Evolutionary conservation across 2,329 filamentous ascomycete species (phyloP).

Genomic region (Trichoderma oligosporum): DNA sequence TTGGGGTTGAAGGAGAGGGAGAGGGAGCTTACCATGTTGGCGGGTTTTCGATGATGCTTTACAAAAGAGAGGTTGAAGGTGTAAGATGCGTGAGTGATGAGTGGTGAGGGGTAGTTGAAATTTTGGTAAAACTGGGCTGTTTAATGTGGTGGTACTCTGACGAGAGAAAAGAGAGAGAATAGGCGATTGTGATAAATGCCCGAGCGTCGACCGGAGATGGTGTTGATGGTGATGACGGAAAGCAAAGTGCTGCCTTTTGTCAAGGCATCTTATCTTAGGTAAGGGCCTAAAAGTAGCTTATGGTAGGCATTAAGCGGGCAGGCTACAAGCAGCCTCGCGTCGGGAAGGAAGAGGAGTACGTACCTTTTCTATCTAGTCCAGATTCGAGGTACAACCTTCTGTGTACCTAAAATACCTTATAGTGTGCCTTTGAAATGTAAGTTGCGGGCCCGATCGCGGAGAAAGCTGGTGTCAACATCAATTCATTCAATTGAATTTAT

Average conservation of each 20-base stretch:
- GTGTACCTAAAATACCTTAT: neutral
- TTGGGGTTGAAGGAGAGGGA: slow-evolving; percentile 3
- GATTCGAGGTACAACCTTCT: neutral
- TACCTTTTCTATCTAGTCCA: slow-evolving; percentile 18
- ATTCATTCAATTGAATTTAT: neutral
- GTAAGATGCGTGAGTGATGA: too few relatives aligned
- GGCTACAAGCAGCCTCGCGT: slow-evolving; percentile 32
- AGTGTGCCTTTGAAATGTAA: too few relatives aligned
- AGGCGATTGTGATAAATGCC: neutral
- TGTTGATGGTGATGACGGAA: slow-evolving; percentile 15
- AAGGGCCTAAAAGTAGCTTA: slow-evolving; percentile 16
- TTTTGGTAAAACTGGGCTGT: neutral
- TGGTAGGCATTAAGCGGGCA: slow-evolving; percentile 19
- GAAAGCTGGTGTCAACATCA: slow-evolving; percentile 1
- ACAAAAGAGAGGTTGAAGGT: neutral
- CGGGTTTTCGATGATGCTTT: slow-evolving; percentile 4
- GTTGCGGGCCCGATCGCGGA: slow-evolving; percentile 23
- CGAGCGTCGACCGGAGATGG: neutral
- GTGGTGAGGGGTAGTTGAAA: neutral
- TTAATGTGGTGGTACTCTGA: neutral
- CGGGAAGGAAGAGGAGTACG: slow-evolving; percentile 21
- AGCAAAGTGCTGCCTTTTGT: slow-evolving; percentile 13
- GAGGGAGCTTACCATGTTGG: slow-evolving; percentile 46
- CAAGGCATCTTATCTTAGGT: neutral
- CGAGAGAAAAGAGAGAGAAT: too few relatives aligned